Evolutionary conservation across 352 stramenopile genomes (phyloP), one percentile per base, ranked within the genome.

Genomic region (Phytophthora podocarpi): DNA sequence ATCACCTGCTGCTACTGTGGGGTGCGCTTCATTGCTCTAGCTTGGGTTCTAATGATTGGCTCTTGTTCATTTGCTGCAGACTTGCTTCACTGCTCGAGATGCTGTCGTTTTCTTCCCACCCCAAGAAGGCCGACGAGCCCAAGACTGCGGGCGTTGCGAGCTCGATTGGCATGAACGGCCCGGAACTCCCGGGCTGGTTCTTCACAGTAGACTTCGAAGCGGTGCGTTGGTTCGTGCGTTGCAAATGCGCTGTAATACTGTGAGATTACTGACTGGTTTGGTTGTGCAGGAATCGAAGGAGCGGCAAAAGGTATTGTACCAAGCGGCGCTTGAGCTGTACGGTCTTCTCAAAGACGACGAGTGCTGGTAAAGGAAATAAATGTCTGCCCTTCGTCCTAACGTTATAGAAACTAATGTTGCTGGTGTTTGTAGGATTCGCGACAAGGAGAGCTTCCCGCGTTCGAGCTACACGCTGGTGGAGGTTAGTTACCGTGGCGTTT

Each of bases 371-470:
- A 52, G 5, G 23, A 47, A 10, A 10, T 21, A 12, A 23, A 5
- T 26, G 9, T 9, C 30, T 39, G 16, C 10, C 13, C 41, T 3
- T 28, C 3, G 20, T 61, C 24, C 45, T 31, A 12, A 13, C 23
- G 16, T 13, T 46, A 30, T 9, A 7, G 15, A 12, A 8, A 15
- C 18, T 50, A 27, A 31, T 16, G 24, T 58, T 42, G 16, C 6
- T 24, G 16, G 8, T 30, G 23, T 10, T 39, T 52, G 28, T 49
- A 90, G 83, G 83, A 85, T 60, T 13, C 83, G 81, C 3, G 83
- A 93, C 54, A 89, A 90, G 57, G 83, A 93, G 16, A 93, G 83
- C 57, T 93, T 91, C 50, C 83, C 83, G 1, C 78, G 81, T 15
- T 93, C 83, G 3, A 89, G 78, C 36, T 93, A 91, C 64, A 93